Evolutionary conservation across 2,329 filamentous ascomycete species (phyloP).

Genomic region (Botrytis deweyae): DNA sequence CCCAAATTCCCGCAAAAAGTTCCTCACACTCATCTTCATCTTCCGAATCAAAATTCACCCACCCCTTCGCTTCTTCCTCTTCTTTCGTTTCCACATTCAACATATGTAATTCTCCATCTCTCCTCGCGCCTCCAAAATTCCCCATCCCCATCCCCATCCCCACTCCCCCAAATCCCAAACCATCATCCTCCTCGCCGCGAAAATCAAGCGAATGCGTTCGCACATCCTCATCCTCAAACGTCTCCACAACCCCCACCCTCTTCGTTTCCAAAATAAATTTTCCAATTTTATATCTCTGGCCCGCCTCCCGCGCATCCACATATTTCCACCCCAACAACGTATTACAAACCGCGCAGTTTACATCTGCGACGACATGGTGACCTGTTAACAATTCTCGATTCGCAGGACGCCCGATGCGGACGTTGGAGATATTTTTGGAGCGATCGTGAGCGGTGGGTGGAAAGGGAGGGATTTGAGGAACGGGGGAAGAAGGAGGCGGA

Average conservation of each 20-base stretch:
- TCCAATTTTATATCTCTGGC: slow-evolving; percentile 66
- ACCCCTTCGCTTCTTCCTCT: slow-evolving; percentile 52
- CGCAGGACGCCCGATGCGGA: slow-evolving; percentile 54
- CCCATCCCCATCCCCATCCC: slow-evolving; percentile 65
- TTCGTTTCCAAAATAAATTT: slow-evolving; percentile 67
- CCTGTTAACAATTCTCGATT: slow-evolving; percentile 61
- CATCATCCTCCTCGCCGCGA: slow-evolving; percentile 50
- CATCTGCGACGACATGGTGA: slow-evolving; percentile 63
- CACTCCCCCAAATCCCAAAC: slow-evolving; percentile 52
- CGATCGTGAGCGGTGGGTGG: slow-evolving; percentile 22
- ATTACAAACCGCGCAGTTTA: slow-evolving; percentile 56
- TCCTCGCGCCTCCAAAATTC: slow-evolving; percentile 51
- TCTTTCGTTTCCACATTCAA: slow-evolving; percentile 9
- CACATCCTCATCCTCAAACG: slow-evolving; percentile 51
- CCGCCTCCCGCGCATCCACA: slow-evolving; percentile 57
- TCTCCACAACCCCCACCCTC: slow-evolving; percentile 51
- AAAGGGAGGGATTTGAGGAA: slow-evolving; percentile 13
- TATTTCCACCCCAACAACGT: slow-evolving; percentile 67
- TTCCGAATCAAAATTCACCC: slow-evolving; percentile 47
- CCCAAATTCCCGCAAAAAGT: slow-evolving; percentile 62
- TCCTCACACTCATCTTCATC: slow-evolving; percentile 68
- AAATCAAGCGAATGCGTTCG: slow-evolving; percentile 11
- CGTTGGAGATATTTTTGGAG: slow-evolving; percentile 50
- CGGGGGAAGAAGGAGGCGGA: slow-evolving; percentile 31
- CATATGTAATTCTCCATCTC: slow-evolving; percentile 20